These are phyloP conservation scores for Solanum sejunctum DNA, from an alignment of 257 asterid genomes.

Conservation along the genomic window DNA sequence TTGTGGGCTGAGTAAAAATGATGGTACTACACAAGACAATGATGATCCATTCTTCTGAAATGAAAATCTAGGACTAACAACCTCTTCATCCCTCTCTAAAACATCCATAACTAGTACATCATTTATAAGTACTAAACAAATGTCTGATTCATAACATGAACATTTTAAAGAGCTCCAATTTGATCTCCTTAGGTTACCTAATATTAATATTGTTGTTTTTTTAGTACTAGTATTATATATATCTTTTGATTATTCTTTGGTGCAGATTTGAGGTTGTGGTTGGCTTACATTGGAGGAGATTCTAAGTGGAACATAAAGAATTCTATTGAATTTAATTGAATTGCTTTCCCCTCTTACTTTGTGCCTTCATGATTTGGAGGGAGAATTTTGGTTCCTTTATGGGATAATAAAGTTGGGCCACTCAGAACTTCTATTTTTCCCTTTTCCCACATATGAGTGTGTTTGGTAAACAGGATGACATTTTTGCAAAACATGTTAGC, in stretches of 20 bases:
- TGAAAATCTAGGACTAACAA: not conserved
- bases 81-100: not conserved
- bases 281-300: conserved; percentile 8
- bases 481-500: not conserved
- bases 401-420: not conserved
- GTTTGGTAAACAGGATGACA: too few relatives aligned
- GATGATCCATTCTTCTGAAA: conserved; percentile 15
- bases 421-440: not conserved
- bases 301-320: not conserved
- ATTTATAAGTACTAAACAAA: not conserved
- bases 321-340: not conserved
- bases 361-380: not conserved
- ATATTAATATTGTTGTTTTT: not conserved
- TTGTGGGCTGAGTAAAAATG: conserved; percentile 5
- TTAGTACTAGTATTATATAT: not conserved
- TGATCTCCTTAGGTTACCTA: not conserved
- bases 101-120: not conserved
- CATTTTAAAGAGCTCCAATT: not conserved
- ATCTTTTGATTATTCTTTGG: conserved; percentile 8
- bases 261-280: conserved; percentile 9
- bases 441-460: too few relatives aligned
- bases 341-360: not conserved
- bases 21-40: not conserved
- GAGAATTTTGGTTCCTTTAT: not conserved
- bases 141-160: not conserved